Base-by-base conservation (phyloP, 805 yeast species). In the Barnettozyma pratensis region DNA sequence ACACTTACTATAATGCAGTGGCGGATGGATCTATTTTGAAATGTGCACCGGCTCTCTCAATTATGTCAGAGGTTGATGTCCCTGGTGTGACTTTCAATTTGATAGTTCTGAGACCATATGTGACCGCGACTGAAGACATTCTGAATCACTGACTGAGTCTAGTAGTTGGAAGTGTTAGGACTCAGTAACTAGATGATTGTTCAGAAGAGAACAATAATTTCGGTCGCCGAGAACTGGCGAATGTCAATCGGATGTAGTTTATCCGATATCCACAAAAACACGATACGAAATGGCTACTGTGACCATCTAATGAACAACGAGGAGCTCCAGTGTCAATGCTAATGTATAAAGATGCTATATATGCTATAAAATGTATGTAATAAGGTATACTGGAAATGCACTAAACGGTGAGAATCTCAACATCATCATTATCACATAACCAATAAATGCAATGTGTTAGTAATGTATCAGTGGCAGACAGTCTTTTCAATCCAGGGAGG, bases 71-170 rank as follows among this genome's bases (percentile, higher is more conserved):
- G 38, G 75, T 53, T 1, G 67, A 56, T 12, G 66, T 66, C 4
- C 69, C 65, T 1, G 75, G 70, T 1, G 68, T 49, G 2, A 66
- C 63, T 43, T 65, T 68, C 34, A 61, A 53, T 48, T 65, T 73
- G 52, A 62, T 62, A 1, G 64, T 57, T 41, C 56, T 61, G 41
- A 70, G 63, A 1, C 69, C 65, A 52, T 72, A 64, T 5, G 55
- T 49, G 1, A 75, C 65, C 4, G 68, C 49, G 8, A 75, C 60
- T 3, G 67, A 57, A 9, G 75, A 61, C 77, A 73, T 74, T 19
- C 19, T 19, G 19, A 19, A 19, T 19, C 19, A 19, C 19, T 19
- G 19, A 19, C 19, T 19, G 19, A 19, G 19, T 19, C 19, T 19
- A 19, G 19, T 19, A 19, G 19, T 19, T 19, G 19, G 19, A 19